Conservation (phyloP, 257 asterid species). For the Solanum ossicruentum region DNA sequence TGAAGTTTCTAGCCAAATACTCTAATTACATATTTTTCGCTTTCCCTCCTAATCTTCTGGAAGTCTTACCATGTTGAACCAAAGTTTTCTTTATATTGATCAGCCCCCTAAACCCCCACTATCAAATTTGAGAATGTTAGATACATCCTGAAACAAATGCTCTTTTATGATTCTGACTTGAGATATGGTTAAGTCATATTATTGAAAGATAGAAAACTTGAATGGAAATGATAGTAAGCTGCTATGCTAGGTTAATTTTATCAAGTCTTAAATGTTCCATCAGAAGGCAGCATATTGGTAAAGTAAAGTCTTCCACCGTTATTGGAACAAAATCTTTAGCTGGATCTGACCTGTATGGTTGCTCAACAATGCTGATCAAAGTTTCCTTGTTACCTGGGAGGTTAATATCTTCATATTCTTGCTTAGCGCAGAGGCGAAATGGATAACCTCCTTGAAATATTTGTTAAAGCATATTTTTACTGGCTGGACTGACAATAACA, state of each 20-base stretch:
- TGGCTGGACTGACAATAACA: slow-evolving; percentile 55
- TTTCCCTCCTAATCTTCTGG: not conserved
- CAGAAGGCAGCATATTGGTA: not conserved
- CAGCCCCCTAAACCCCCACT: not conserved
- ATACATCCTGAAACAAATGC: not conserved
- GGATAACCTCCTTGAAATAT: not conserved
- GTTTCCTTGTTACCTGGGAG: not conserved
- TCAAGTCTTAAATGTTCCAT: not conserved
- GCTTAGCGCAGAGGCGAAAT: not conserved
- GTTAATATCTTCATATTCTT: not conserved
- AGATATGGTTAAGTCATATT: not conserved
- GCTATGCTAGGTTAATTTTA: not conserved
- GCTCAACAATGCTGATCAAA: not conserved
- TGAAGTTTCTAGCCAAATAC: not conserved
- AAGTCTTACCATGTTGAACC: not conserved
- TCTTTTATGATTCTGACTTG: not conserved
- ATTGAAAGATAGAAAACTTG: not conserved
- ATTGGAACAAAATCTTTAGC: not conserved
- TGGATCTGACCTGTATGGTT: not conserved
- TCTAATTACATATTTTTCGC: not conserved
- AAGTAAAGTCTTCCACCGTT: not conserved
- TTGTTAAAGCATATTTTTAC: not conserved
- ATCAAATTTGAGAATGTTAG: not conserved
- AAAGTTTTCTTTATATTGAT: not conserved
- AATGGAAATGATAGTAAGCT: not conserved